Percentiles rank a stretch among this genome's conserved stretches.
phyloP scores from a whole-genome alignment of 345 rosid genomes.

The Pugionium dolabratum region DNA sequence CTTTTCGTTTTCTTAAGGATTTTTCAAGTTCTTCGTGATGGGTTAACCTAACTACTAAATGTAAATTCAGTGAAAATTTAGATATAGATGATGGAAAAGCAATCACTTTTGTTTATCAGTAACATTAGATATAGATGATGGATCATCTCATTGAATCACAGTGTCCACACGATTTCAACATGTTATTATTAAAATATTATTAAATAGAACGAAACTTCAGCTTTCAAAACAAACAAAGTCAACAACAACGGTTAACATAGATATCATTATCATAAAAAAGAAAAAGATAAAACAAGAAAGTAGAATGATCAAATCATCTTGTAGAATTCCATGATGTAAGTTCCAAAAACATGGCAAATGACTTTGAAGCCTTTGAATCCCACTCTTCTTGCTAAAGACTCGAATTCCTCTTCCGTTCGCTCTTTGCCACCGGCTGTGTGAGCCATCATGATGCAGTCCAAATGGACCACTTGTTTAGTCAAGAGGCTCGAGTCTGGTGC shows the following conservation, averaged over 20 bases:
- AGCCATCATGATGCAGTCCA: constrained; percentile 19
- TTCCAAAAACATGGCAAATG: not conserved
- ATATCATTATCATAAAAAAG: not conserved
- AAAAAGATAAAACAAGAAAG: no score
- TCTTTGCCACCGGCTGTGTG: constrained; percentile 35
- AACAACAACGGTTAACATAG: not conserved
- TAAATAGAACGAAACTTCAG: not conserved
- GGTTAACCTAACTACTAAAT: no score
- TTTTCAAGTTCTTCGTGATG: not conserved
- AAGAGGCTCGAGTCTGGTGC: not conserved
- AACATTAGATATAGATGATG: no score
- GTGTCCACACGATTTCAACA: no score
- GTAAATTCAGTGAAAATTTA: not conserved
- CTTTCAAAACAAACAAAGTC: not conserved
- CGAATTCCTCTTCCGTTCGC: constrained; percentile 28
- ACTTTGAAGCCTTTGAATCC: constrained; percentile 29
- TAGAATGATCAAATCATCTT: not conserved
- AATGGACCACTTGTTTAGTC: not conserved
- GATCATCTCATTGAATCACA: no score
- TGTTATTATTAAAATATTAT: no score
- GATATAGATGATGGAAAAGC: not conserved
- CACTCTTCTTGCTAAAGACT: constrained; percentile 24
- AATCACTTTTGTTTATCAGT: not conserved
- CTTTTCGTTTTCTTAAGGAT: not conserved
- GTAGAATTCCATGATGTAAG: not conserved